A percentile compares a stretch with the other conserved stretches of the same genome.
Evolutionary conservation across 148 eudicot genomes (phyloP).

Genomic region (Arbutus unedo): DNA sequence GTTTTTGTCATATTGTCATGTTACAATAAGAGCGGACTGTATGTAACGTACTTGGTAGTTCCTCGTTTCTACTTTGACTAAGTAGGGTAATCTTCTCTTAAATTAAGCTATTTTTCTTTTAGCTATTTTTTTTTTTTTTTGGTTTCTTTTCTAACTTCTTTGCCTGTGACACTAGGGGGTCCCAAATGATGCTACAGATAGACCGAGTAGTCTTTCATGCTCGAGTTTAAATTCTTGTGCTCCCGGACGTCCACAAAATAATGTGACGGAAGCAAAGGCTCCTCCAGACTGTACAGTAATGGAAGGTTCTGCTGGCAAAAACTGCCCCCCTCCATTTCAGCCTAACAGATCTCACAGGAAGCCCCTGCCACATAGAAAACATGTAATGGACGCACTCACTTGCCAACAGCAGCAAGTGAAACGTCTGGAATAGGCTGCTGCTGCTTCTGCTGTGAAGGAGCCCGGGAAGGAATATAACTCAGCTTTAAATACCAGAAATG

Average conservation of each 20-base stretch:
- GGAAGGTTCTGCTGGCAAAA: conserved; percentile 15
- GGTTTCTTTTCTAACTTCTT: neutral
- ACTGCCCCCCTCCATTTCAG: conserved; percentile 13
- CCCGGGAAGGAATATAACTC: conserved; percentile 28
- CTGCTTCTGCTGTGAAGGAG: conserved; percentile 25
- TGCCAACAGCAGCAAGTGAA: conserved; percentile 18
- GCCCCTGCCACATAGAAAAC: conserved; percentile 18
- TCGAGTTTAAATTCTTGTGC: conserved; percentile 49
- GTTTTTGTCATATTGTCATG: neutral
- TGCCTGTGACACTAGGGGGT: conserved; percentile 10
- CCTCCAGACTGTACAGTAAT: conserved; percentile 5
- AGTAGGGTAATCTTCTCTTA: neutral
- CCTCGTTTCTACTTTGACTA: neutral
- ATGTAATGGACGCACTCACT: neutral
- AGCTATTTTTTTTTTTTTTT: neutral
- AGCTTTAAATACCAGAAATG: neutral
- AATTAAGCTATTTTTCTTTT: neutral
- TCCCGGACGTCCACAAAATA: conserved; percentile 10
- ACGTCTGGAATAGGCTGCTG: conserved; percentile 10
- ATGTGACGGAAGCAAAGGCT: conserved; percentile 8
- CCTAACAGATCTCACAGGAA: conserved; percentile 30
- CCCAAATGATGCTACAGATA: neutral
- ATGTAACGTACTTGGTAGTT: neutral
- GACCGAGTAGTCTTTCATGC: conserved; percentile 28
- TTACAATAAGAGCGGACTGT: neutral